phyloP scores from a whole-genome alignment of 2,329 filamentous ascomycete species.

The Stemphylium beticola region DNA sequence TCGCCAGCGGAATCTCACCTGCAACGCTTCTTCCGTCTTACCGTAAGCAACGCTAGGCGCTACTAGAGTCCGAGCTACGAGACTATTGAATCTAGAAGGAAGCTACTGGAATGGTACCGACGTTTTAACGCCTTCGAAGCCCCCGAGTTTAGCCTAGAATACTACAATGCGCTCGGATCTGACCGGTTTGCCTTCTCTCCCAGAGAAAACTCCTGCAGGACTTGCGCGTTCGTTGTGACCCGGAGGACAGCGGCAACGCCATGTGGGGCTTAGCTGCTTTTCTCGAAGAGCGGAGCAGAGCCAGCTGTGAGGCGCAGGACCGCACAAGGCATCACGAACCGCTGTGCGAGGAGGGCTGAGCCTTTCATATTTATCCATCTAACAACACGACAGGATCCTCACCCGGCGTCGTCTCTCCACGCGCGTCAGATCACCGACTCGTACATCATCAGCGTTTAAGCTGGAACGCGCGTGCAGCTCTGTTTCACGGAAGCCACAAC shows the following conservation, averaged over 20 bases:
- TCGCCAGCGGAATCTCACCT: background rate
- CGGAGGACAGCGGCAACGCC: background rate
- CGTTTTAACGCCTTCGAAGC: background rate
- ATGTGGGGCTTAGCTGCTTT: background rate
- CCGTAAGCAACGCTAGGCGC: slow-evolving; percentile 6
- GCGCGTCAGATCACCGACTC: background rate
- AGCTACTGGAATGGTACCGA: background rate
- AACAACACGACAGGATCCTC: background rate
- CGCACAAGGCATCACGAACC: no score
- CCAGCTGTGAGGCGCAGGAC: background rate
- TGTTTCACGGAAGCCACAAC: slow-evolving; percentile 6
- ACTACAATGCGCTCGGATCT: background rate
- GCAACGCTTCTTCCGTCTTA: slow-evolving; percentile 2
- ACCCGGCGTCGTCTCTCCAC: background rate
- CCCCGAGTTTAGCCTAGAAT: background rate
- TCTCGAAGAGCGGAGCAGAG: background rate
- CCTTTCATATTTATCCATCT: background rate
- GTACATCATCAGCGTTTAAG: background rate
- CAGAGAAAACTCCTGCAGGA: slow-evolving; percentile 1
- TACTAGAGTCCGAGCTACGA: background rate
- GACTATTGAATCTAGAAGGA: background rate
- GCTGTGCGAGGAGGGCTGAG: background rate
- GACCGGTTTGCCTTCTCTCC: background rate
- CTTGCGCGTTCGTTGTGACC: slow-evolving; percentile 2
- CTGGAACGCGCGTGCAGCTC: background rate